Evolutionary conservation across 345 rosid species (phyloP), one percentile per base, ranked within the genome.

Genomic region (Luvunga scandens): DNA sequence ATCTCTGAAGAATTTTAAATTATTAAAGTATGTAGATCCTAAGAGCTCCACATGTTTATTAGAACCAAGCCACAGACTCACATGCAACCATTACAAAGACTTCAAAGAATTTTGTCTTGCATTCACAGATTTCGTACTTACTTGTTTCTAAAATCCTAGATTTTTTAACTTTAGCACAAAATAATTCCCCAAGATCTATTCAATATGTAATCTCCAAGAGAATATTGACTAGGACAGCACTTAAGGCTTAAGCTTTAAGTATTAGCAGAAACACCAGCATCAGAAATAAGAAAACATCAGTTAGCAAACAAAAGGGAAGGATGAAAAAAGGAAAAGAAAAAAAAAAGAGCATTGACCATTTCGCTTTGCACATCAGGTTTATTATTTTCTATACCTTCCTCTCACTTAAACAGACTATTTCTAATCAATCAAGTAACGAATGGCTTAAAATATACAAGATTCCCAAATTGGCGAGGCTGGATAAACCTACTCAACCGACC

Each of bases 31-130:
- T 7, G 24, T 67, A 16, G 62, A 71, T 61, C 25, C 28, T 73
- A 9, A 18, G 28, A 60, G 22, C 55, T 31, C 56, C 56, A 39
- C 48, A 4, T 74, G 53, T 50, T 65, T 75, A 31, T 65, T 31
- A 53, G 71, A 65, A 53, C 55, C 22, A 59, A 25, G 33, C 14
- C 31, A 12, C 3, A 28, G 28, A 74, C 55, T 50, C 63, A 7
- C 78, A 76, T 66, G 65, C 39, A 27, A 66, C 65, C 56, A 55
- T 55, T 66, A 33, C 19, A 50, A 28, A 64, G 53, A 73, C 31
- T 73, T 19, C 18, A 24, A 12, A 55, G 63, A 53, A 28, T 30
- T 16, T 50, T 50, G 55, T 38, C 55, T 67, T 13, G 21, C 21
- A 10, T 67, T 9, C 34, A 34, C 67, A 63, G 36, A 30, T 16